Base-by-base conservation (phyloP, 1,139 yeast species). In the Nakaseomyces uthaithaninus region DNA sequence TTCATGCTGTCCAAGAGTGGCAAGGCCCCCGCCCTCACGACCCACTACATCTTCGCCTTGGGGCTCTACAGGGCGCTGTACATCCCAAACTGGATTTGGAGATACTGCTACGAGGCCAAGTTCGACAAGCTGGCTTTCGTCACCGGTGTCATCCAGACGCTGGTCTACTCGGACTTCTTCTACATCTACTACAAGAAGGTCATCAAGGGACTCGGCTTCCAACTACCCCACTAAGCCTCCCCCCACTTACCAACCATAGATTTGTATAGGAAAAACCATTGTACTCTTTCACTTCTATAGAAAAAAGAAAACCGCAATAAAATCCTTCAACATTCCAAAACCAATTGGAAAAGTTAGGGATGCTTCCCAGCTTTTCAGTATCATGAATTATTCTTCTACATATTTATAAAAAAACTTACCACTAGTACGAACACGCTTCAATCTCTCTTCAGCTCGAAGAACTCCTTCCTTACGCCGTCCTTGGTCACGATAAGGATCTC, bases 81-180 rank as follows among this genome's bases (percentile, higher is more conserved):
- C 63, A 77, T 91, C 51, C 93, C 95, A 50, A 91, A 89, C 65
- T 91, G 98, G 98, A 64, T 87, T 51, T 89, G 87, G 72, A 77
- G 97, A 61, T 86, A 81, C 65, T 69, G 68, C 49, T 64, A 74
- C 14, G 91, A 82, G 51, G 74, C 71, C 28, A 74, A 75, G 52
- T 71, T 82, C 43, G 95, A 86, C 57, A 73, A 72, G 52, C 69
- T 89, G 44, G 73, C 94, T 8, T 68, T 89, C 7, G 56, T 75
- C 25, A 82, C 96, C 1, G 98, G 98, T 17, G 49, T 91, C 34
- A 62, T 86, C 36, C 98, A 91, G 66, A 86, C 97, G 0, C 69
- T 77, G 38, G 65, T 91, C 27, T 91, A 91, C 66, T 85, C 96
- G 1, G 98, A 91, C 65, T 91, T 91, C 69, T 91, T 91, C 68